Evolutionary conservation across 805 yeast species (phyloP).

Genomic region (Clavispora carvajalis): DNA sequence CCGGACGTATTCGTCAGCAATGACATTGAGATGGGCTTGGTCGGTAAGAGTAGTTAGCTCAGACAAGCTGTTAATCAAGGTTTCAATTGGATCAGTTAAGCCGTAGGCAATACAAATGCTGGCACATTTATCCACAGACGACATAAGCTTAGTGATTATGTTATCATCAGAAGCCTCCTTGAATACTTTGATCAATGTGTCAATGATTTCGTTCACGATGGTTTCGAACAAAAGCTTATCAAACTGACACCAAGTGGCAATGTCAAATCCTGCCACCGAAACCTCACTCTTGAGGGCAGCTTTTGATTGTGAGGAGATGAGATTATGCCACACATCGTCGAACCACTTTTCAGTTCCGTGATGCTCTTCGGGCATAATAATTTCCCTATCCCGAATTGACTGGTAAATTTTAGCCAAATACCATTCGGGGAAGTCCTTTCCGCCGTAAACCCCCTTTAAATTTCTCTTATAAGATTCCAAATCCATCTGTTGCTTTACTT

Average conservation of each 20-base stretch:
- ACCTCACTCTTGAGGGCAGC: constrained; percentile 13
- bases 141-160: constrained; percentile 77
- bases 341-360: constrained; percentile 90
- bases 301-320: constrained; percentile 45
- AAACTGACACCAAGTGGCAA: constrained; percentile 43
- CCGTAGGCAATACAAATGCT: constrained; percentile 65
- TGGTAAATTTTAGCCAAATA: constrained; percentile 75
- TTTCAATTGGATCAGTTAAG: constrained; percentile 54
- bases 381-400: constrained; percentile 79
- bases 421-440: constrained; percentile 78
- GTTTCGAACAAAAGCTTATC: constrained; percentile 68
- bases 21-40: constrained; percentile 16
- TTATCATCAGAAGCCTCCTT: constrained; percentile 89
- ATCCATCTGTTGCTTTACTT: constrained; percentile 87
- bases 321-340: constrained; percentile 77
- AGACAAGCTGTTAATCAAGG: constrained; percentile 59
- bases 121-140: constrained; percentile 83
- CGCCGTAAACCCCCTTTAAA: constrained; percentile 72
- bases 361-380: constrained; percentile 97
- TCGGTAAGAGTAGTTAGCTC: constrained; percentile 63
- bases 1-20: constrained; percentile 15
- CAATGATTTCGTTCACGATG: constrained; percentile 58
- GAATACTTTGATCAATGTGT: constrained; percentile 72
- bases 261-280: constrained; percentile 12
- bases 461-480: constrained; percentile 76